Conservation (phyloP, 2,329 filamentous ascomycete genomes). For the Diaporthe longicolla region DNA sequence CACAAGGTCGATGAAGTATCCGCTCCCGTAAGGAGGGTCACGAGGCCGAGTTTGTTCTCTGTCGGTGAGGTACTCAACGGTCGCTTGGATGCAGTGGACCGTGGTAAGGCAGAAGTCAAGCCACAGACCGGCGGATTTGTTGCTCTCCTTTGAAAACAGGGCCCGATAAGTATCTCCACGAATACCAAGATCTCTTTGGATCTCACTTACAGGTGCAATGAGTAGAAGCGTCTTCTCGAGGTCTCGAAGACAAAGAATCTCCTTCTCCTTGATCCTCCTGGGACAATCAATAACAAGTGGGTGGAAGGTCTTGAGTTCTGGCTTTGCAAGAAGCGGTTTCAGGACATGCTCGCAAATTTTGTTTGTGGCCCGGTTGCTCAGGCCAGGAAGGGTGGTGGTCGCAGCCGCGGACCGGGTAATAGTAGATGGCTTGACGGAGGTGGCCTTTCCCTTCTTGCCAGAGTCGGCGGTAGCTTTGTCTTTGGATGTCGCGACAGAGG, state of each 20-base stretch:
- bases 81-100: conserved; percentile 90
- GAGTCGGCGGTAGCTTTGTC: conserved; percentile 63
- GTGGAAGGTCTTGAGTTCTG: conserved; percentile 83
- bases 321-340: conserved; percentile 81
- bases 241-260: conserved; percentile 92
- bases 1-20: conserved; percentile 96
- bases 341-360: conserved; percentile 86
- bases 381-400: conserved; percentile 66
- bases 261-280: conserved; percentile 82
- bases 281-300: conserved; percentile 84
- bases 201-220: conserved; percentile 90
- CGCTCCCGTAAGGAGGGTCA: conserved; percentile 93
- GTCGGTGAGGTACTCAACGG: conserved; percentile 87
- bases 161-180: conserved; percentile 78
- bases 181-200: conserved; percentile 65
- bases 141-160: conserved; percentile 82
- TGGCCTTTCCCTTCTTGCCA: conserved; percentile 57
- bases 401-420: conserved; percentile 73
- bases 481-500: conserved; percentile 78
- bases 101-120: conserved; percentile 91
- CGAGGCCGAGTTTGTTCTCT: conserved; percentile 86
- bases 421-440: conserved; percentile 61
- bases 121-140: conserved; percentile 79
- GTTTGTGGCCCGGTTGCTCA: conserved; percentile 79
- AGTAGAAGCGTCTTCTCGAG: conserved; percentile 94